Base-by-base conservation (phyloP, 441 rosid genomes). In the Erodium trifolium region DNA sequence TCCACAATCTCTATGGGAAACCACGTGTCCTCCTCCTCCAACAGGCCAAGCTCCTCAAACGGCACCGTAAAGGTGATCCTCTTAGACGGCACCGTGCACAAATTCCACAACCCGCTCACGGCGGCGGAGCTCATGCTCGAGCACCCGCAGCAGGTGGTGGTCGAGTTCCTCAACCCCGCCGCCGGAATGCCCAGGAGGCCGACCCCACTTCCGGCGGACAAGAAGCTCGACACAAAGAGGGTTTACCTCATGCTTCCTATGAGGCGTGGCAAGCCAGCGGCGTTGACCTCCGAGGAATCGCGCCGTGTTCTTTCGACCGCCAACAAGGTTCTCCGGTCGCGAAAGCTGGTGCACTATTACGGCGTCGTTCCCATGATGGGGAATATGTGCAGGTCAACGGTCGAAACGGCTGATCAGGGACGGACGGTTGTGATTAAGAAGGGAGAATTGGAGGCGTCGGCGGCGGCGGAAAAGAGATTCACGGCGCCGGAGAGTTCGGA, bases 81-180 rank as follows among this genome's bases (percentile, higher is more conserved):
- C 62, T 17, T 17, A 16, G 19, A 55, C 23, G 62, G 62, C 62
- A 16, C 23, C 62, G 62, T 55, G 5, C 62, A 55, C 2, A 16
- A 55, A 16, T 55, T 55, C 62, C 23, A 55, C 19, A 16, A 55
- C 23, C 23, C 62, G 10, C 62, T 55, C 23, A 17, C 62, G 23
- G 62, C 62, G 62, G 62, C 62, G 19, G 62, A 55, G 62, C 62
- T 55, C 23, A 55, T 55, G 62, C 23, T 55, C 1, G 62, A 55
- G 0, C 62, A 55, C 62, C 62, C 62, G 19, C 62, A 55, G 62
- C 62, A 55, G 62, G 62, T 55, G 62, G 62, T 55, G 62, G 62
- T 55, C 9, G 62, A 55, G 19, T 1, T 55, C 17, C 59, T 4
- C 5, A 13, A 13, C 12, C 57, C 7, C 5, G 7, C 18, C 4